A percentile compares a stretch with the other conserved stretches of the same genome.
Evolutionary conservation across 2,329 filamentous ascomycete species (phyloP).

Genomic region (Cercospora sp.): DNA sequence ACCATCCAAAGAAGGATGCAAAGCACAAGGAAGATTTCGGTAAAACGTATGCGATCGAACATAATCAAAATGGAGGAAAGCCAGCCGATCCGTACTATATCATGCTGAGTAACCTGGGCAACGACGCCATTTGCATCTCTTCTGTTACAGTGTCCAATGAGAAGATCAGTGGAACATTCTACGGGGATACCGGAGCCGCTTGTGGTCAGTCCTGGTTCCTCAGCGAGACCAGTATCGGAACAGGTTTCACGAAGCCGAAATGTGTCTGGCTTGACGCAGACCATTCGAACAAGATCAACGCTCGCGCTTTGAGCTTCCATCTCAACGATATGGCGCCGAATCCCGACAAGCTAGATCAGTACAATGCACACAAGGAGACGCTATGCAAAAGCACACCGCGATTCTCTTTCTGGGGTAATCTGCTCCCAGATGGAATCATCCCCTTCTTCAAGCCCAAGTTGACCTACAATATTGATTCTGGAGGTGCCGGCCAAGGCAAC

Average conservation of each 20-base stretch:
- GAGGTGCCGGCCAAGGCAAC: not conserved
- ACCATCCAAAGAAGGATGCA: slow-evolving; percentile 4
- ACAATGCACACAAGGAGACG: not conserved
- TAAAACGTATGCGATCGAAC: not conserved
- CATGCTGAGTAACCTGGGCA: slow-evolving; percentile 5
- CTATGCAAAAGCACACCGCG: slow-evolving; percentile 6
- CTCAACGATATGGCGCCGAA: not conserved
- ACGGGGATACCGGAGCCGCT: slow-evolving; percentile 4
- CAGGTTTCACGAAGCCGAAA: not conserved
- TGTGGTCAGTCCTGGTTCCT: slow-evolving; percentile 12
- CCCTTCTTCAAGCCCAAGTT: slow-evolving; percentile 4
- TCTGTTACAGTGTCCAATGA: not conserved
- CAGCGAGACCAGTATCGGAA: not conserved
- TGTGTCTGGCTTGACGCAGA: slow-evolving; percentile 14
- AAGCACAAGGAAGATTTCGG: not conserved
- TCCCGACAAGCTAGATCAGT: not conserved
- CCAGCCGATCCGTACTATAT: not conserved
- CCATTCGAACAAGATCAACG: slow-evolving; percentile 6
- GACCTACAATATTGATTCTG: slow-evolving; percentile 1
- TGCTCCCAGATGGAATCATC: slow-evolving; percentile 1
- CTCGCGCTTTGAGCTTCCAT: slow-evolving; percentile 8
- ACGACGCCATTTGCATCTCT: slow-evolving; percentile 12
- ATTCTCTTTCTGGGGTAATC: slow-evolving; percentile 3
- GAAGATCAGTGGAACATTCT: not conserved
- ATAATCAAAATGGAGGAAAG: slow-evolving; percentile 7